Evolutionary conservation across 2,329 filamentous ascomycete genomes (phyloP), one percentile per base, ranked within the genome.

Genomic region (Nannizziopsis arthrosporioides): DNA sequence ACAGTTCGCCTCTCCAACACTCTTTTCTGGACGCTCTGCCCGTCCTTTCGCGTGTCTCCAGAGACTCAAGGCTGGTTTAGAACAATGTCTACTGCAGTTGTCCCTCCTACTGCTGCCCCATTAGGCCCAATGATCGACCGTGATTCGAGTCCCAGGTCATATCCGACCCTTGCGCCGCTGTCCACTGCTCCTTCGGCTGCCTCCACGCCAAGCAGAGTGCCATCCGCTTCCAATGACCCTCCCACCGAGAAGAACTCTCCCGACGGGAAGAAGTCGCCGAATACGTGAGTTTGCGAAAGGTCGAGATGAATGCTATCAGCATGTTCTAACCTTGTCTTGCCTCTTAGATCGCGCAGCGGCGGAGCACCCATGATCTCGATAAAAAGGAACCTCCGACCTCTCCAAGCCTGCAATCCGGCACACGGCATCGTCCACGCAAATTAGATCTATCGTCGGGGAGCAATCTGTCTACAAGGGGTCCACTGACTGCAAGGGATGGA

Each of bases 371-470:
- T 86, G 69, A 93, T 95, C 54, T 77, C 94, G 55, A 89, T 98
- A 51, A 96, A 96, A 95, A 95, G 68, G 92, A 98, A 67, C 89
- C 89, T 31, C 79, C 69, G 10, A 71, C 84, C 37, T 95, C 90
- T 41, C 90, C 90, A 47, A 84, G 84, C 54, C 78, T 92, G 49
- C 67, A 68, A 60, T 74, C 80, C 45, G 77, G 80, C 51, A 77
- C 83, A 47, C 78, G 68, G 32, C 69, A 69, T 42, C 65, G 69
- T 40, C 69, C 69, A 12, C 66, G 67, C 22, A 70, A 68, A 56
- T 55, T 72, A 22, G 69, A 72, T 50, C 61, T 72, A 19, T 70
- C 68, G 4, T 72, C 71, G 54, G 68, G 68, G 8, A 67, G 68
- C 5, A 81, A 81, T 44, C 80, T 87, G 35, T 83, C 87, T 22